Evolutionary conservation across 1,139 yeast species (phyloP), one percentile per base, ranked within the genome.

Genomic region (Candida albicans): DNA sequence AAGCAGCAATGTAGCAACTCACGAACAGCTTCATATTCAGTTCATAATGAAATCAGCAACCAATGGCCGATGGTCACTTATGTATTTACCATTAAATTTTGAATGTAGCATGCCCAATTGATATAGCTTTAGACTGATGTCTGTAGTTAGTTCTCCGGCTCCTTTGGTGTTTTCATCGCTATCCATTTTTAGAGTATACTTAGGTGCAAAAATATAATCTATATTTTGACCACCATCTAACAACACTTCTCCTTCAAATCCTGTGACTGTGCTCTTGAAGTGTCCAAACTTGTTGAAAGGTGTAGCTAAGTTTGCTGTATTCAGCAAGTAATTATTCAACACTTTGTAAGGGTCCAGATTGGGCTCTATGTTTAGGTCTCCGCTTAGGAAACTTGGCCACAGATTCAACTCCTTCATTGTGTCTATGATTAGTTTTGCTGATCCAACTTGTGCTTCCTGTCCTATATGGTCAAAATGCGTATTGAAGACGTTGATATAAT

Each of bases 401-500:
- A 52, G 48, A 46, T 73, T 73, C 45, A 65, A 62, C 27, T 64
- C 59, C 6, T 39, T 56, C 59, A 75, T 70, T 43, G 63, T 66
- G 13, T 67, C 58, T 8, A 71, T 61, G 39, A 80, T 75, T 42
- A 80, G 60, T 47, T 68, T 60, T 11, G 81, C 76, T 34, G 80
- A 70, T 48, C 77, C 69, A 28, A 62, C 54, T 36, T 84, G 59
- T 1, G 85, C 81, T 8, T 48, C 52, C 2, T 49, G 59, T 1
- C 86, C 86, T 37, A 62, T 55, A 50, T 80, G 82, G 54, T 81
- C 86, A 54, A 79, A 70, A 57, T 81, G 86, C 12, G 85, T 79
- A 56, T 78, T 77, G 60, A 75, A 77, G 25, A 78, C 68, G 49
- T 78, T 78, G 15, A 65, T 46, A 40, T 57, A 55, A 37, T 64